These are phyloP conservation scores for Ilex paraguariensis DNA, from an alignment of 305 asterid species.

Conservation along the genomic window DNA sequence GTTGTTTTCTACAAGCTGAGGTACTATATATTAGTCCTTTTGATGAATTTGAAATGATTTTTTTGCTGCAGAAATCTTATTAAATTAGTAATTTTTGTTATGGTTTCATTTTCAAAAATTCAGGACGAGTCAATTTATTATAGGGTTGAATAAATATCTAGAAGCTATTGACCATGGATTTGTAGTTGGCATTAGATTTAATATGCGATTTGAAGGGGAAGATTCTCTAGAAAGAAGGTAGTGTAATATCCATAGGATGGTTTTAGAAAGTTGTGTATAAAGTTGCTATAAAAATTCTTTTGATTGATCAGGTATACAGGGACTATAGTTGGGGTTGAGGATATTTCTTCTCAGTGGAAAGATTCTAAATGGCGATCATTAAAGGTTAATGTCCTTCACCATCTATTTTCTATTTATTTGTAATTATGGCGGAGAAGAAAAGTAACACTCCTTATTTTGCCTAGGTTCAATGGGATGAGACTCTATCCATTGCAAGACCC, in stretches of 20 bases:
- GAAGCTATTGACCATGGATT: constrained; percentile 62
- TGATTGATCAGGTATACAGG: constrained; percentile 65
- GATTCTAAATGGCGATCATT: constrained; percentile 82
- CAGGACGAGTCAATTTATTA: constrained; percentile 91
- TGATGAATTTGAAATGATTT: not conserved
- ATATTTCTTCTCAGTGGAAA: constrained; percentile 63
- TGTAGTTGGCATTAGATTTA: constrained; percentile 87
- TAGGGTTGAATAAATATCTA: constrained; percentile 75
- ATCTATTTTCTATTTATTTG: not conserved
- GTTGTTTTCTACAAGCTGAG: constrained; percentile 94
- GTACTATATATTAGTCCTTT: constrained; percentile 25
- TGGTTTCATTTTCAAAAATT: constrained; percentile 6
- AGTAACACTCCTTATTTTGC: constrained; percentile 10
- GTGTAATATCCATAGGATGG: constrained; percentile 7
- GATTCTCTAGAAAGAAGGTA: constrained; percentile 94
- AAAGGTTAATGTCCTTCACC: constrained; percentile 44
- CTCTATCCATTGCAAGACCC: constrained; percentile 65
- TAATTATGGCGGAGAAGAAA: not conserved
- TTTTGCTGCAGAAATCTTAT: constrained; percentile 6
- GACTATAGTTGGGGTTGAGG: no score
- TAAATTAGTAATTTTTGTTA: not conserved
- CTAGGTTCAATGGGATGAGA: constrained; percentile 98
- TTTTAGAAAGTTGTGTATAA: constrained; percentile 1
- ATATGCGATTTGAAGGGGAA: constrained; percentile 90
- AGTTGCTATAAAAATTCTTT: constrained; percentile 6